Conservation (phyloP, 495 filamentous ascomycete genomes). For the Rusavskia elegans region DNA sequence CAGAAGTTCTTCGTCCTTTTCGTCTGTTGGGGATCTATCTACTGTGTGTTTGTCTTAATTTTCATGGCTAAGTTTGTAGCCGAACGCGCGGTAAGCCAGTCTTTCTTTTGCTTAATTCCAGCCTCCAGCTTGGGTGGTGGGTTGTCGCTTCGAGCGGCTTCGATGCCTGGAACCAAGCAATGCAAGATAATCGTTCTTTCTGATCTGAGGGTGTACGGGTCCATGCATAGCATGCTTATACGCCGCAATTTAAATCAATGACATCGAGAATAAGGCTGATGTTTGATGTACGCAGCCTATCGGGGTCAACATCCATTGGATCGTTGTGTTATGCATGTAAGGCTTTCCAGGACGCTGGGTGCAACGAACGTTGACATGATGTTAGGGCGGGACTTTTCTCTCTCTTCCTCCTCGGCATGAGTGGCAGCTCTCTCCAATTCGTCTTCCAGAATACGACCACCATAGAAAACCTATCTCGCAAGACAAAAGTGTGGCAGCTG, state of each 20-base stretch:
- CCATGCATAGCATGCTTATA: too few species aligned
- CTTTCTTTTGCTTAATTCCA: not conserved
- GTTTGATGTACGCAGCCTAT: conserved; percentile 14
- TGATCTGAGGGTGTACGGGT: too few species aligned
- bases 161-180: too few species aligned
- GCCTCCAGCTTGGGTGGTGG: not conserved
- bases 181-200: too few species aligned
- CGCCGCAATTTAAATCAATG: not conserved
- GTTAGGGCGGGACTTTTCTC: conserved; percentile 49
- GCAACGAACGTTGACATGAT: conserved; percentile 3
- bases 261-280: not conserved
- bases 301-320: conserved; percentile 33
- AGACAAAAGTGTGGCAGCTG: conserved; percentile 48
- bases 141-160: not conserved
- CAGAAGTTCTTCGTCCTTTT: conserved; percentile 91
- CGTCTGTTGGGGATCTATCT: conserved; percentile 50
- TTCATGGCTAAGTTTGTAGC: conserved; percentile 40
- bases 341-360: not conserved
- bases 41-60: conserved; percentile 47
- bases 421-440: conserved; percentile 49
- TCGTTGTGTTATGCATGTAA: conserved; percentile 40
- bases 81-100: conserved; percentile 9
- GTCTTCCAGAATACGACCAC: conserved; percentile 60
- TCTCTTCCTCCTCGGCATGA: conserved; percentile 62
- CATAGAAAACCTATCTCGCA: conserved; percentile 55